Evolutionary conservation across 2,329 filamentous ascomycete species (phyloP), one percentile per base, ranked within the genome.

Genomic region (Colletotrichum trifolii): DNA sequence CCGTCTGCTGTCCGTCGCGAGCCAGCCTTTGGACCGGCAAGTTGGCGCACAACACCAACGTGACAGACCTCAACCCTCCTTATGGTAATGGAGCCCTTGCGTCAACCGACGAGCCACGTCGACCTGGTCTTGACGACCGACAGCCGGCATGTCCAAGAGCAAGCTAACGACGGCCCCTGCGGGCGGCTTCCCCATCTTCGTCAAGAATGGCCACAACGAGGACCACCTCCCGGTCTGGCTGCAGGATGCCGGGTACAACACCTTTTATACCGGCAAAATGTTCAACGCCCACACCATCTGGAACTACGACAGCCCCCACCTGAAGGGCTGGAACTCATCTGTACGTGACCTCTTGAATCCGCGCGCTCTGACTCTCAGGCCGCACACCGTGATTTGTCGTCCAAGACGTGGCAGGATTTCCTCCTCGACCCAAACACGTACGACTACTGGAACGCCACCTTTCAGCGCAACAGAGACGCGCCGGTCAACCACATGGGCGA

Each of bases 361-460:
- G 2, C 34, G 1, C n/a, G 1, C 8, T 13, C 13, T 38, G 2
- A 39, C 1, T 7, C 13, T 1, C 4, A 5, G 9, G 8, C 25
- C 25, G 25, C 25, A 25, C 25, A 1, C 25, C 15, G 4, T 10
- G 8, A 6, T 0, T 11, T 11, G 8, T 8, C n/a, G 33, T n/a
- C 54, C 53, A 2, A 64, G 45, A 6, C 2, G 4, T 13, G 0
- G 8, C 38, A 75, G 75, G 73, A 73, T 68, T 82, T 90, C 68
- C 77, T 91, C 1, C 77, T 91, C 1, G 89, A 92, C 66, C 89
- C 89, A 0, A 85, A 82, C 68, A 92, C 90, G 0, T 92, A 92
- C 70, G 79, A 85, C 35, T 93, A 92, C 71, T 81, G 88, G 34
- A 91, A 92, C 71, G 80, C 86, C 2, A 88, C 84, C 5, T 89